Base-by-base conservation (phyloP, 2,329 filamentous ascomycete species). In the Scolecobasidium constrictum region DNA sequence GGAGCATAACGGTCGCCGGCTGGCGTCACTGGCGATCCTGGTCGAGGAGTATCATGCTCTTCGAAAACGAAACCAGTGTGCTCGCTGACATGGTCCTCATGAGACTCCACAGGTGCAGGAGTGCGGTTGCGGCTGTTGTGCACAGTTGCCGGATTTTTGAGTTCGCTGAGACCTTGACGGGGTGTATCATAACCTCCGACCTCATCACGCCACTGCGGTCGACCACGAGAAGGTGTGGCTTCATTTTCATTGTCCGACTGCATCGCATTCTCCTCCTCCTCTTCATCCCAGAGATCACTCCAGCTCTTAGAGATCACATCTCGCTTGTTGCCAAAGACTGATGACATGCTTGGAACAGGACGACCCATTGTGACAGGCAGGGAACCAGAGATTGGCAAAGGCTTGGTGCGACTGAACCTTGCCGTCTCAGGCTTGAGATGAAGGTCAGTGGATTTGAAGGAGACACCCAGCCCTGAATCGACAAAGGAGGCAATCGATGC, bases 261-360 rank as follows among this genome's bases (percentile, higher is more conserved):
- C 15, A 59, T 48, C 42, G 54, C 56, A 40, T 56, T 21, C 19
- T 49, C 78, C 55, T 92, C 87, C 42, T 96, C 90, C 59, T 96
- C 90, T 61, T 96, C 90, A 46, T 96, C 90, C 82, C 87, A 95
- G 61, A 96, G 78, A 61, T 98, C 92, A 56, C 88, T 94, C 92
- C 92, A 98, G 70, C 92, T 96, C 81, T 96, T 96, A 44, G 92
- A 94, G 38, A 93, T 85, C 38, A 75, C 69, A 36, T 90, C 83
- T 48, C 78, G 75, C 58, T 83, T 78, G 56, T 79, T 79, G 40
- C 84, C 85, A 58, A 94, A 90, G 40, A 90, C 77, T 56, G 82
- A 76, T 4, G 84, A 79, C 72, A 90, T 81, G 47, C 84, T 80
- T 42, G 76, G 70, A 52, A 81, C 68, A 33, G 75, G 73, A 58